Base-by-base conservation (phyloP, 2,329 filamentous ascomycete species). In the Apiospora marii region DNA sequence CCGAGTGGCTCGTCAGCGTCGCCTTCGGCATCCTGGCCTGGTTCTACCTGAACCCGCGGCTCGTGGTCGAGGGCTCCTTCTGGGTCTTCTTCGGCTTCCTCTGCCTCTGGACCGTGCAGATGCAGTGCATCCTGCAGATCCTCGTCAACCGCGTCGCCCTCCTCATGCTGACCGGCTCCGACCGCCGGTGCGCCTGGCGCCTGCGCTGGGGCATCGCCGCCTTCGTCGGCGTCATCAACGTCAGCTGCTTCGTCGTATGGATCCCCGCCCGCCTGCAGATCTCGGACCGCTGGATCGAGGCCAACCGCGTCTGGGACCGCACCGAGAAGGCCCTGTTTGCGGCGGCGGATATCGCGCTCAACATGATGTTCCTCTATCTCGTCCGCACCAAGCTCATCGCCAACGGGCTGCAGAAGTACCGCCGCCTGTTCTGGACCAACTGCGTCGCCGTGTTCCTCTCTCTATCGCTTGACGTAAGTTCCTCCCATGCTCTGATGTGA, bases 81-180 rank as follows among this genome's bases (percentile, higher is more conserved):
- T 46, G 67, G 67, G 67, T 69, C 67, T 69, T 69, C 67, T 69
- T 69, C 67, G 48, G 67, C 24, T 49, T 69, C 67, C 27, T 69
- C 43, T 69, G 67, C 67, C 34, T 69, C n/a, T 69, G 67, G 67
- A 46, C 48, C 1, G 44, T 69, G 7, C 67, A 69, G 44, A 69
- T 69, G 67, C 67, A 69, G 67, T 69, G 67, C 67, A 69, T 69
- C 44, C 67, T 69, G 44, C 67, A 69, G 67, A 69, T 69, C 44
- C 44, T 69, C 24, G 67, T 49, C 16, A 69, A 69, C 67, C 67
- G 67, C 19, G 27, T 69, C 44, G 27, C 67, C 3, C 48, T 58
- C 34, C 44, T 69, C 16, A 7, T 69, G 24, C 67, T 69, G 7
- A 46, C 67, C 44, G 44, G 44, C 16, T 49, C 67, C 16, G 44